phyloP scores from a whole-genome alignment of 305 asterid species.

The Lippia alba region DNA sequence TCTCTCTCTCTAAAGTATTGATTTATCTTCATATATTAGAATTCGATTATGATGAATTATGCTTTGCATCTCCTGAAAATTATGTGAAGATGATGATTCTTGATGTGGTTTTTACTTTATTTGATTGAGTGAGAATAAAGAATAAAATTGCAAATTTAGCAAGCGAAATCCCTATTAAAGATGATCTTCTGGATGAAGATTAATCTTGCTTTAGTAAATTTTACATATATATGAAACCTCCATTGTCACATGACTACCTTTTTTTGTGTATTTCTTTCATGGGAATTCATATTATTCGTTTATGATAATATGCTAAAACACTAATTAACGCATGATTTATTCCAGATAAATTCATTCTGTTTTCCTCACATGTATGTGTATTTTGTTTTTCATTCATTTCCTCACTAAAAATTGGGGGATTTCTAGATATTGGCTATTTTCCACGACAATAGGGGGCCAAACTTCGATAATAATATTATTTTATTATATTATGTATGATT shows the following conservation, averaged over 20 bases:
- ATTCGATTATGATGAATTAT: no score
- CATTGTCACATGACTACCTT: no score
- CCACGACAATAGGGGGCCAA: background rate
- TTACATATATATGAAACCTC: no score
- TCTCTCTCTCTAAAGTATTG: slow-evolving; percentile 1
- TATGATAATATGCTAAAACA: no score
- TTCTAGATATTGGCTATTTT: slow-evolving; percentile 3
- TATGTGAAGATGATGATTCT: slow-evolving; percentile 1
- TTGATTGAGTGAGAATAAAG: slow-evolving; percentile 14
- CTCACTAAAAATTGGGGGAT: background rate
- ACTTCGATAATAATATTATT: background rate
- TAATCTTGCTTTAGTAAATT: background rate
- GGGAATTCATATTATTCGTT: no score
- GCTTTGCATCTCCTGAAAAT: background rate
- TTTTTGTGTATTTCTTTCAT: no score
- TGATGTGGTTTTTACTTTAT: slow-evolving; percentile 2
- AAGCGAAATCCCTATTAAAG: slow-evolving; percentile 27
- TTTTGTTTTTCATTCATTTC: background rate
- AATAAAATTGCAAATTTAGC: slow-evolving; percentile 12
- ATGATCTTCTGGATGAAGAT: slow-evolving; percentile 11
- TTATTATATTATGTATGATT: no score
- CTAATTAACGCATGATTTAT: no score
- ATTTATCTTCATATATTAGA: background rate
- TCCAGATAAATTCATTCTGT: no score
- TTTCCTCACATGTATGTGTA: background rate